phyloP scores from a whole-genome alignment of 495 filamentous ascomycete genomes.

The Ramalina intermedia region DNA sequence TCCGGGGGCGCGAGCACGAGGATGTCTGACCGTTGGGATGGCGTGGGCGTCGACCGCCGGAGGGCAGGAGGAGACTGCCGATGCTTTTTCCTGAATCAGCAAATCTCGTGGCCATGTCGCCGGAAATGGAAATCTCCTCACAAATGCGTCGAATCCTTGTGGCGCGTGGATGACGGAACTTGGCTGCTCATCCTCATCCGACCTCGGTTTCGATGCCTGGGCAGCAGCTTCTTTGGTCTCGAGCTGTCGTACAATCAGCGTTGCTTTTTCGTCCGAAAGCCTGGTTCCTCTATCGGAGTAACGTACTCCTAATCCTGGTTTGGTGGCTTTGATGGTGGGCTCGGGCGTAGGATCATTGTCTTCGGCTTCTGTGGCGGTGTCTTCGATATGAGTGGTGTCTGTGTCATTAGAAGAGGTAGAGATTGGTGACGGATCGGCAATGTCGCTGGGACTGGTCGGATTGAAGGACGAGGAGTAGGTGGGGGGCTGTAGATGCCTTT shows the following conservation, averaged over 20 bases:
- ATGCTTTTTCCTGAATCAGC: conserved; percentile 10
- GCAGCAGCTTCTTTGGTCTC: conserved; percentile 44
- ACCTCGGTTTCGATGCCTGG: conserved; percentile 32
- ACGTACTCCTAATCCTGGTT: conserved; percentile 25
- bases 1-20: conserved; percentile 20
- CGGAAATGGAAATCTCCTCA: conserved; percentile 23
- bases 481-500: conserved; percentile 14
- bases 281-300: conserved; percentile 2
- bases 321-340: conserved; percentile 14
- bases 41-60: conserved; percentile 14
- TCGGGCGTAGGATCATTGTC: conserved; percentile 17
- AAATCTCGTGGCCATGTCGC: conserved; percentile 2
- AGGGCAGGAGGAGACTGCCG: conserved; percentile 24
- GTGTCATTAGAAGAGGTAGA: conserved; percentile 53
- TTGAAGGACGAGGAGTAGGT: conserved; percentile 9
- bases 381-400: conserved; percentile 57
- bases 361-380: conserved; percentile 39
- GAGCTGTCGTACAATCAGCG: conserved; percentile 32
- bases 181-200: conserved; percentile 54
- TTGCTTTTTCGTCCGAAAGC: not conserved
- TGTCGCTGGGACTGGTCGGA: conserved; percentile 14
- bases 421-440: conserved; percentile 53
- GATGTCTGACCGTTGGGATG: conserved; percentile 19
- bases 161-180: conserved; percentile 83
- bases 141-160: conserved; percentile 62